Percentiles rank a stretch among this genome's conserved stretches.
Evolutionary conservation across 129 eudicot species (phyloP).

Genomic region (Flaveria sonorensis): DNA sequence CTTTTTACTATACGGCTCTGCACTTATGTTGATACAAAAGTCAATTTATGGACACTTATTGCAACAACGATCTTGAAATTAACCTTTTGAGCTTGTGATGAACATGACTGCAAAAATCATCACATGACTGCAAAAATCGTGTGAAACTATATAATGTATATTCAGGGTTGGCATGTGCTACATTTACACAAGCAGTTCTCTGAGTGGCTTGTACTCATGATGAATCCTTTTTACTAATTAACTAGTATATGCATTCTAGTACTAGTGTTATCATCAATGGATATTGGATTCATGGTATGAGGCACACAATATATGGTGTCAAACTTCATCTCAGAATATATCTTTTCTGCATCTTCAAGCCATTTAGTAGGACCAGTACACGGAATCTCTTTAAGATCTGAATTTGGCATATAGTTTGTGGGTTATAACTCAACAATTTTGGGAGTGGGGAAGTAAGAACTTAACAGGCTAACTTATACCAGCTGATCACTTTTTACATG

Average conservation of each 20-base stretch:
- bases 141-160: conserved; percentile 17
- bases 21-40: neutral
- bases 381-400: neutral
- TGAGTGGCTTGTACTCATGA: conserved; percentile 14
- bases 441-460: neutral
- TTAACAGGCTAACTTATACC: neutral
- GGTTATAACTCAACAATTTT: neutral
- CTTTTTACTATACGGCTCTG: neutral
- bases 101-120: too few species aligned
- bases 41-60: neutral
- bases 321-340: neutral
- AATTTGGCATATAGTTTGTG: neutral
- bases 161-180: neutral
- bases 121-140: conserved; percentile 14
- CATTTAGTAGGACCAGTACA: neutral
- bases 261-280: neutral
- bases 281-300: neutral
- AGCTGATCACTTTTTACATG: neutral
- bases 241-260: neutral
- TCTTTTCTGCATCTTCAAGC: neutral
- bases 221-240: neutral
- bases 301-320: neutral
- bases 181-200: conserved; percentile 28
- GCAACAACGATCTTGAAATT: neutral
- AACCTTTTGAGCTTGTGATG: conserved; percentile 30